Percentiles rank a stretch among this genome's conserved stretches.
Evolutionary conservation across 345 rosid genomes (phyloP).

Genomic region (Gossypium herbaceum): DNA sequence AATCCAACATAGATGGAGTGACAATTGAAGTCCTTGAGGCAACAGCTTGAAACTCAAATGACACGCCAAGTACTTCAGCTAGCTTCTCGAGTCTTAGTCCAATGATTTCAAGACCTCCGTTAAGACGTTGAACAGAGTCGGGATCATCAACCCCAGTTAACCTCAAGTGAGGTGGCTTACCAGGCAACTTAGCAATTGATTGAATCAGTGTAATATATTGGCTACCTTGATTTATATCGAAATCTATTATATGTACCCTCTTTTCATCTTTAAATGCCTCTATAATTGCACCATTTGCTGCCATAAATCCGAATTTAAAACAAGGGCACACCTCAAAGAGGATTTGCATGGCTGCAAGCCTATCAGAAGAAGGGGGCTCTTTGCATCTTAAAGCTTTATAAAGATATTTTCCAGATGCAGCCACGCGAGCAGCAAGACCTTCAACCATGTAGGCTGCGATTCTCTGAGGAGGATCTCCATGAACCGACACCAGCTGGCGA

Average conservation of each 20-base stretch:
- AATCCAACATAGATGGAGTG: conserved; percentile 63
- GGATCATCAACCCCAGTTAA: conserved; percentile 95
- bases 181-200: conserved; percentile 45
- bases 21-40: conserved; percentile 68
- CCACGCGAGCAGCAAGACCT: conserved; percentile 95
- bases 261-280: conserved; percentile 74
- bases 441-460: conserved; percentile 98
- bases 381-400: conserved; percentile 91
- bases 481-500: conserved; percentile 75
- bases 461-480: conserved; percentile 91
- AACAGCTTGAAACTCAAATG: conserved; percentile 67
- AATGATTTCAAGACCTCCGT: conserved; percentile 68
- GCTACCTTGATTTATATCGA: conserved; percentile 91
- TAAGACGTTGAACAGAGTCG: conserved; percentile 81
- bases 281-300: conserved; percentile 80
- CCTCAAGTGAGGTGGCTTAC: conserved; percentile 55
- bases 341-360: conserved; percentile 98
- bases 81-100: conserved; percentile 82
- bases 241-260: conserved; percentile 79
- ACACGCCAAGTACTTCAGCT: conserved; percentile 57
- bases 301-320: conserved; percentile 88
- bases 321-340: conserved; percentile 97
- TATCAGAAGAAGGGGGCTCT: conserved; percentile 90
- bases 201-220: conserved; percentile 88
- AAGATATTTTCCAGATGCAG: conserved; percentile 78